A percentile compares a stretch with the other conserved stretches of the same genome.
Conservation (phyloP, 768 basidiomycete species). For the Tylopilus felleus region DNA sequence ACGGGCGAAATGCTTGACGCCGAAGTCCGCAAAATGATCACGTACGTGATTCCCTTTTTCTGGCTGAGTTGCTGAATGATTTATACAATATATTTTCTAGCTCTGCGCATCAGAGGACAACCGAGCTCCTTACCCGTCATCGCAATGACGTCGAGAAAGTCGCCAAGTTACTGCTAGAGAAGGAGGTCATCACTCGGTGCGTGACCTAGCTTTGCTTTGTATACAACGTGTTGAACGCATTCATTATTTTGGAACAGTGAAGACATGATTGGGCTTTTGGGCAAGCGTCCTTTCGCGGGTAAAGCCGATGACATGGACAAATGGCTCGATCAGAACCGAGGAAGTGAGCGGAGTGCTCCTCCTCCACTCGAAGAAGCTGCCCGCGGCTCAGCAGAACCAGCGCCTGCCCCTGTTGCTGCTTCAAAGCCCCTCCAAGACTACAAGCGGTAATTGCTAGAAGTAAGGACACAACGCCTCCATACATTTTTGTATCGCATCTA, state of each 20-base stretch:
- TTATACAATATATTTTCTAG: slow-evolving; percentile 36
- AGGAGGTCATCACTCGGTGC: slow-evolving; percentile 92
- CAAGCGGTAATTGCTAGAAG: slow-evolving; percentile 11
- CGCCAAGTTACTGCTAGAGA: slow-evolving; percentile 83
- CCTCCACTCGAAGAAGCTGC: slow-evolving; percentile 54
- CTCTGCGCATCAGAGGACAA: slow-evolving; percentile 80
- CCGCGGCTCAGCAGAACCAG: slow-evolving; percentile 37
- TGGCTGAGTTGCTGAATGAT: not conserved
- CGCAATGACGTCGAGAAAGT: slow-evolving; percentile 91
- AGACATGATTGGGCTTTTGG: slow-evolving; percentile 82
- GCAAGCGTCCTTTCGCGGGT: slow-evolving; percentile 77
- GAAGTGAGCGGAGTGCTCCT: slow-evolving; percentile 56
- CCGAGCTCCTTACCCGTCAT: slow-evolving; percentile 73
- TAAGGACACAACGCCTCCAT: slow-evolving; percentile 2
- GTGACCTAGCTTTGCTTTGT: slow-evolving; percentile 18
- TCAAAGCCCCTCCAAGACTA: slow-evolving; percentile 36
- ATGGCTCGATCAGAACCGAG: slow-evolving; percentile 84
- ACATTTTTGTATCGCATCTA: slow-evolving; percentile 25
- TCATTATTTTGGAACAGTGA: slow-evolving; percentile 45
- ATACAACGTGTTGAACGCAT: not conserved
- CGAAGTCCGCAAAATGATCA: slow-evolving; percentile 96
- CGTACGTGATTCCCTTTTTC: slow-evolving; percentile 37
- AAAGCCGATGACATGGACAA: slow-evolving; percentile 93
- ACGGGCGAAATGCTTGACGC: slow-evolving; percentile 91
- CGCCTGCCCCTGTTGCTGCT: slow-evolving; percentile 50